Evolutionary conservation across 2,329 filamentous ascomycete species (phyloP).

Genomic region (Lecanicillium sp.): DNA sequence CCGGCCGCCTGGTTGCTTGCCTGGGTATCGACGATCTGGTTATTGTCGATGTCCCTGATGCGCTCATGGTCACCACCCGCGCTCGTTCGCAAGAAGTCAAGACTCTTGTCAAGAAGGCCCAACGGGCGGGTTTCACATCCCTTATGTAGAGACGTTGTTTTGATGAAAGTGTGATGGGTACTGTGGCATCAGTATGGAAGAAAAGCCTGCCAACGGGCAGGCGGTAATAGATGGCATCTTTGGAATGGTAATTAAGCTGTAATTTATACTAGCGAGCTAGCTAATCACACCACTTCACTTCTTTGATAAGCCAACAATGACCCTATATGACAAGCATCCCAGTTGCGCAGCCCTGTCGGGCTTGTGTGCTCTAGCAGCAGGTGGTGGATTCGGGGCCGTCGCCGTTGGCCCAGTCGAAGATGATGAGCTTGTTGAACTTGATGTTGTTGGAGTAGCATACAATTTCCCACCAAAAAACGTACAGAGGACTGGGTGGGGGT

Average conservation of each 20-base stretch:
- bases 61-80: conserved; percentile 23
- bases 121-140: conserved; percentile 20
- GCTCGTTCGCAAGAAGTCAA: conserved; percentile 24
- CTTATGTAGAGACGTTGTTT: conserved; percentile 17
- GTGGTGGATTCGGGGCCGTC: conserved; percentile 14
- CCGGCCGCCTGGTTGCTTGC: conserved; percentile 22
- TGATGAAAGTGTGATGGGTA: conserved; percentile 6
- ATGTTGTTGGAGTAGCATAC: conserved; percentile 14
- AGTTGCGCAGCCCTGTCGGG: too few species aligned
- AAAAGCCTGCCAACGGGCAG: conserved; percentile 1
- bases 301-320: too few species aligned
- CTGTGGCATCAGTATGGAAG: conserved; percentile 9
- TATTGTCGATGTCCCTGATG: conserved; percentile 22
- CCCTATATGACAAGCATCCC: too few species aligned
- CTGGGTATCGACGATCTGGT: conserved; percentile 23
- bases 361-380: conserved; percentile 14
- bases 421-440: conserved; percentile 15
- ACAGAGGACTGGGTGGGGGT: too few species aligned
- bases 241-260: conserved; percentile 11
- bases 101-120: conserved; percentile 22
- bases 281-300: conserved; percentile 14
- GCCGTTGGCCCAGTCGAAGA: conserved; percentile 15
- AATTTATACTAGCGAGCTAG: conserved; percentile 15
- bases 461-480: too few species aligned
- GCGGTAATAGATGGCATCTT: conserved; percentile 10